Conservation (phyloP, 1,284 basidiomycete species). For the Ceratobasidium sp. region DNA sequence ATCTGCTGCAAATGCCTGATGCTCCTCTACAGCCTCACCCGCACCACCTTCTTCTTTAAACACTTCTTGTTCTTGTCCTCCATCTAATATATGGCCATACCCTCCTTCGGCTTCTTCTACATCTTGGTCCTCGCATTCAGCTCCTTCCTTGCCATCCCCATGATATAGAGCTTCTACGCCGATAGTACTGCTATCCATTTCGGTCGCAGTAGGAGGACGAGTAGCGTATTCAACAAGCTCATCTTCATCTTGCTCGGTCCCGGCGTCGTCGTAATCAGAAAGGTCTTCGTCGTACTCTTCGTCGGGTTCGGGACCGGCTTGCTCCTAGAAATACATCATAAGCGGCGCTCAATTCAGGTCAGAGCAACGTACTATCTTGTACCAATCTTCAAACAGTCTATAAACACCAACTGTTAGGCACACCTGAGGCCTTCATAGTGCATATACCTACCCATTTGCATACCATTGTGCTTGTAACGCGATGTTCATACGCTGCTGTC, state of each 20-base stretch:
- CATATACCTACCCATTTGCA: constrained; percentile 25
- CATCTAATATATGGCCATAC: no score
- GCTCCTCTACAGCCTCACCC: background rate
- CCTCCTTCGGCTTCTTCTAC: background rate
- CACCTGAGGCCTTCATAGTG: no score
- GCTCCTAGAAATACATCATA: background rate
- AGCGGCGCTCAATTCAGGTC: background rate
- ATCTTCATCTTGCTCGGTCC: constrained; percentile 18
- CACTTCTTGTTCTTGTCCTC: no score
- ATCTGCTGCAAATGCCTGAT: background rate
- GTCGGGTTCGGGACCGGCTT: background rate
- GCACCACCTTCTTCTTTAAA: background rate
- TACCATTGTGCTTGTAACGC: constrained; percentile 6
- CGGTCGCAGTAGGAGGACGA: constrained; percentile 14
- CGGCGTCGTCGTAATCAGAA: constrained; percentile 8
- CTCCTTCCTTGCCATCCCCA: background rate
- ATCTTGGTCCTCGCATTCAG: background rate
- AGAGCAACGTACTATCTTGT: background rate
- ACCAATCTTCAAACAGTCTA: constrained; percentile 21
- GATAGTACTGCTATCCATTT: background rate
- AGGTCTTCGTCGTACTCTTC: constrained; percentile 20
- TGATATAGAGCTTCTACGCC: background rate
- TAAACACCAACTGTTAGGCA: background rate
- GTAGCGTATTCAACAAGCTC: constrained; percentile 38
- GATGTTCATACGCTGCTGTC: constrained; percentile 22